Evolutionary conservation across 202 grass and related monocot genomes (phyloP).

Genomic region (Dendrocalamus latiflorus): DNA sequence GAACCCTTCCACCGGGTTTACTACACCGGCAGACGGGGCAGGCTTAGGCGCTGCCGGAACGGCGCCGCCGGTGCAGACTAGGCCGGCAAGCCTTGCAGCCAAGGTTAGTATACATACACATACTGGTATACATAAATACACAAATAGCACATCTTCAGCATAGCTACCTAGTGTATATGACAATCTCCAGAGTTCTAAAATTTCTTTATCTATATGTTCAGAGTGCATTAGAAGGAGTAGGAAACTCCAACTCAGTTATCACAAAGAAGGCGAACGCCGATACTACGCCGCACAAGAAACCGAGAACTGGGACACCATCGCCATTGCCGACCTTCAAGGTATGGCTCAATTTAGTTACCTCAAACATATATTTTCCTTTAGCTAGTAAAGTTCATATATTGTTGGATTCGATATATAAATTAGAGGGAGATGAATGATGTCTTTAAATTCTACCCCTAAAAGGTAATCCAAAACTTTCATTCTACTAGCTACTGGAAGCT

Average conservation of each 20-base stretch:
- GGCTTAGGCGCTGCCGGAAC: neutral
- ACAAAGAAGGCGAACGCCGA: slow-evolving; percentile 36
- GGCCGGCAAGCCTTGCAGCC: neutral
- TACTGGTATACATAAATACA: neutral
- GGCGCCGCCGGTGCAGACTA: slow-evolving; percentile 10
- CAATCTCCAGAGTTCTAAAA: neutral
- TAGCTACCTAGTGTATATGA: neutral
- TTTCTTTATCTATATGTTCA: slow-evolving; percentile 25
- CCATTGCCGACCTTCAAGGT: slow-evolving; percentile 82
- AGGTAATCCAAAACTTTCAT: too few species aligned
- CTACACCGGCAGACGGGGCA: neutral
- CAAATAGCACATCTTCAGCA: neutral
- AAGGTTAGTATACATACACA: slow-evolving; percentile 10
- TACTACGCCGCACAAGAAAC: slow-evolving; percentile 51
- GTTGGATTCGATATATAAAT: too few species aligned
- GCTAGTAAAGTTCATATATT: too few species aligned
- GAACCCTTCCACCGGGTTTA: too few species aligned
- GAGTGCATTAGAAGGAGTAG: slow-evolving; percentile 51
- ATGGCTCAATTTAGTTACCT: neutral
- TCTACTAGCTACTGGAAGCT: too few species aligned
- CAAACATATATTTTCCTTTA: too few species aligned
- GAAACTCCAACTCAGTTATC: slow-evolving; percentile 40
- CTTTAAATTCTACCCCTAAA: too few species aligned
- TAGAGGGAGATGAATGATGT: too few species aligned
- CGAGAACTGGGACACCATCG: slow-evolving; percentile 60